These are phyloP conservation scores for Colletotrichum magnum DNA, from an alignment of 2,329 filamentous ascomycete species.

Conservation along the genomic window DNA sequence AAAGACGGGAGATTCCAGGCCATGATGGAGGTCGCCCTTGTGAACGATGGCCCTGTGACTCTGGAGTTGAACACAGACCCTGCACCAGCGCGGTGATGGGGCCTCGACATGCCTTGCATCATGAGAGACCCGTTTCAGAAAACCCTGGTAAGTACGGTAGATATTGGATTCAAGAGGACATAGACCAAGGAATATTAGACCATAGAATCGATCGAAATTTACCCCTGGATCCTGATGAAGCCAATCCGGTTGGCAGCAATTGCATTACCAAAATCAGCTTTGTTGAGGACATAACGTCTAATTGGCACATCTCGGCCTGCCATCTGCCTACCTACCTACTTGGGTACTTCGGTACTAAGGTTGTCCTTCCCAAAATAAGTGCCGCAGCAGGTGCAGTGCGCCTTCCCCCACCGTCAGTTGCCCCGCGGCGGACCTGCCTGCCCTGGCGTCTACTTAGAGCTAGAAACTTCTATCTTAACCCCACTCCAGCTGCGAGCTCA, in stretches of 20 bases:
- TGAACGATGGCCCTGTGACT: constrained; percentile 80
- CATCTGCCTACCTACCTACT: not conserved
- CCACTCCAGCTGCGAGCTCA: constrained; percentile 24
- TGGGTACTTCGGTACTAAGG: not conserved
- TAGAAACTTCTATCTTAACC: constrained; percentile 28
- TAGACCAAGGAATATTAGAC: not conserved
- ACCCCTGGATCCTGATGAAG: too few relatives aligned
- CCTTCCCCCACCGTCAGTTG: constrained; percentile 10
- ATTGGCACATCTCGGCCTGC: constrained; percentile 5
- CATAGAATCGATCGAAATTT: not conserved
- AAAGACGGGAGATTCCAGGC: constrained; percentile 98
- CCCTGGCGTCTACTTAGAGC: constrained; percentile 4
- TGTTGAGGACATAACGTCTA: not conserved
- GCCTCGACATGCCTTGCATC: not conserved
- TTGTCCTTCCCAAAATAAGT: not conserved
- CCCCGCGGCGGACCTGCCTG: constrained; percentile 21
- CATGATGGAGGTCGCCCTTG: constrained; percentile 96
- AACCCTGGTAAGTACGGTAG: not conserved
- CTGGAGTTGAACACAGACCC: constrained; percentile 26
- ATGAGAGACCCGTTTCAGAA: not conserved
- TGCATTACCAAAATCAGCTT: too few relatives aligned
- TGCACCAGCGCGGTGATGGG: constrained; percentile 1
- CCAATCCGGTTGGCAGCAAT: too few relatives aligned
- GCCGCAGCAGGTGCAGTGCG: not conserved
- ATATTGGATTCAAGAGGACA: not conserved